phyloP scores from a whole-genome alignment of 2,329 filamentous ascomycete genomes.

The Alternaria sp. region DNA sequence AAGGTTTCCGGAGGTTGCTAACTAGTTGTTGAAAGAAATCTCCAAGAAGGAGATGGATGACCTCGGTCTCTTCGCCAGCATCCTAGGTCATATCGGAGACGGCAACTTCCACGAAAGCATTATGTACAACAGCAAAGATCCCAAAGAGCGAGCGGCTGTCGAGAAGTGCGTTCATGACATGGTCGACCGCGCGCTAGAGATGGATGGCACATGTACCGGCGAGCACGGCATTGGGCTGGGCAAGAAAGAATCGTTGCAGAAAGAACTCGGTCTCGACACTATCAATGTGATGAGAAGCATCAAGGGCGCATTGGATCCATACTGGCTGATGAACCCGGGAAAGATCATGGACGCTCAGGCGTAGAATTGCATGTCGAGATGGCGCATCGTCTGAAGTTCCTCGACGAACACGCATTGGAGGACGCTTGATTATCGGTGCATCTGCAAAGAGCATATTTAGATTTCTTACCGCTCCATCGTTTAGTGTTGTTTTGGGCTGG shows the following conservation, averaged over 20 bases:
- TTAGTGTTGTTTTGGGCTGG: neutral
- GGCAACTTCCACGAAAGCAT: slow-evolving; percentile 96
- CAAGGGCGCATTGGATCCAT: slow-evolving; percentile 81
- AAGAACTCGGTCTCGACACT: slow-evolving; percentile 81
- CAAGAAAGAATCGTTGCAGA: slow-evolving; percentile 79
- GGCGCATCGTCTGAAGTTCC: neutral
- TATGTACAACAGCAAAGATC: slow-evolving; percentile 77
- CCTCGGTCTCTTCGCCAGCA: slow-evolving; percentile 83
- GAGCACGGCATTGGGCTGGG: slow-evolving; percentile 87
- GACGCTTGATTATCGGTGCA: slow-evolving; percentile 24
- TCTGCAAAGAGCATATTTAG: slow-evolving; percentile 3
- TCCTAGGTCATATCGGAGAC: slow-evolving; percentile 89
- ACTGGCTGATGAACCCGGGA: slow-evolving; percentile 89
- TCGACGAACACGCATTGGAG: slow-evolving; percentile 25
- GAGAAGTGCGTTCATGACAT: slow-evolving; percentile 86
- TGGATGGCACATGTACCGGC: slow-evolving; percentile 93
- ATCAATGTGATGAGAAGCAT: slow-evolving; percentile 84
- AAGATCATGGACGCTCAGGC: slow-evolving; percentile 76
- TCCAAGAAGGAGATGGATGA: slow-evolving; percentile 90
- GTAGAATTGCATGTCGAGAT: slow-evolving; percentile 7
- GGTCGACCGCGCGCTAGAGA: slow-evolving; percentile 87
- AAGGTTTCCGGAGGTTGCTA: slow-evolving; percentile 1
- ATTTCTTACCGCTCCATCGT: neutral
- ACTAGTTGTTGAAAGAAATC: slow-evolving; percentile 62
- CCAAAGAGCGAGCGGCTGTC: slow-evolving; percentile 74